These are phyloP conservation scores for Crithidia expoeki DNA, from an alignment of 208 protist genomes.

Conservation along the genomic window DNA sequence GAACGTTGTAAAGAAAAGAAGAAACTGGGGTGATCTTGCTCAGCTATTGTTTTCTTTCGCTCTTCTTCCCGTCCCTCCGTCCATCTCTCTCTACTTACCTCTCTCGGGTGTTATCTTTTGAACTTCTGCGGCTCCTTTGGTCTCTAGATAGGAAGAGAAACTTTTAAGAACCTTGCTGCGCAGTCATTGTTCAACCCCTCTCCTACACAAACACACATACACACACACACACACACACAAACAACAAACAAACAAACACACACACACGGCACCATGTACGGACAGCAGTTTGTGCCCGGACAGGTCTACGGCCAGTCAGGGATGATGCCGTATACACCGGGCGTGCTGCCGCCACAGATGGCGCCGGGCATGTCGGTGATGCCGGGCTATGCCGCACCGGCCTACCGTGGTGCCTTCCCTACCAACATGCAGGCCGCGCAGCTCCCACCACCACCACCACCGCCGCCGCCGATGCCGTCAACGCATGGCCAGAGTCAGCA, in stretches of 20 bases:
- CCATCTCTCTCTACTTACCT: slow-evolving; percentile 1
- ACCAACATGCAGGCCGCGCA: slow-evolving; percentile 22
- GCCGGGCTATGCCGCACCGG: slow-evolving; percentile 49
- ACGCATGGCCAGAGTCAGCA: slow-evolving; percentile 24
- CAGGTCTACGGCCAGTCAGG: slow-evolving; percentile 74
- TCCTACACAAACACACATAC: not conserved
- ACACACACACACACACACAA: too few relatives aligned
- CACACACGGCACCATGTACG: slow-evolving; percentile 68
- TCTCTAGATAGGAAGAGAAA: slow-evolving; percentile 2
- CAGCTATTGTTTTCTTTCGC: not conserved
- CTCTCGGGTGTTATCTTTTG: not conserved
- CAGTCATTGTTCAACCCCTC: too few relatives aligned
- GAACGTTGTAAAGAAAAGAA: not conserved
- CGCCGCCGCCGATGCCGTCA: slow-evolving; percentile 19
- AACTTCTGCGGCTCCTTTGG: slow-evolving; percentile 17
- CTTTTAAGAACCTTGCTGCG: too few relatives aligned
- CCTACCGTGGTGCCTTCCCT: slow-evolving; percentile 43
- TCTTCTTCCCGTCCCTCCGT: not conserved
- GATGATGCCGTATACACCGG: slow-evolving; percentile 69
- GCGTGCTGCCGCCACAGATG: slow-evolving; percentile 39
- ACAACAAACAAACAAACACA: too few relatives aligned
- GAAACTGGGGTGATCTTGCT: not conserved
- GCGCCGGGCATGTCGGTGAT: slow-evolving; percentile 41
- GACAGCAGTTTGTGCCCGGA: slow-evolving; percentile 66
- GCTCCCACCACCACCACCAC: slow-evolving; percentile 19